phyloP scores from a whole-genome alignment of 2,329 filamentous ascomycete genomes.

The Aspergillus oerlinghausenensis region DNA sequence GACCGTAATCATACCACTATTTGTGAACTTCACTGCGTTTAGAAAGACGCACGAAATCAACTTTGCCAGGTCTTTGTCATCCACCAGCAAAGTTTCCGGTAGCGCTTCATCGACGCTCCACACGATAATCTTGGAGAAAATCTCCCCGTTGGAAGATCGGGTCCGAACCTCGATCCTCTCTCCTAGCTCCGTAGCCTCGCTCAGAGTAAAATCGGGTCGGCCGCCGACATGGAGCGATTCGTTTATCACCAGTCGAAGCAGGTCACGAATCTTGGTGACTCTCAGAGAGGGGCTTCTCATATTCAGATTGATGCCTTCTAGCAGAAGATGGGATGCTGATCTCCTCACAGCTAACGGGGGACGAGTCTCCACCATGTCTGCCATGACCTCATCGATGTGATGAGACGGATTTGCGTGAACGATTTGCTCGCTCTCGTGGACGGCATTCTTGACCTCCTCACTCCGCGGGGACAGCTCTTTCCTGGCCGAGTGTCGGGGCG shows the following conservation, averaged over 20 bases:
- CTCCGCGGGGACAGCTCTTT: conserved; percentile 36
- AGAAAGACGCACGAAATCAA: conserved; percentile 60
- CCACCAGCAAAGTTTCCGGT: conserved; percentile 48
- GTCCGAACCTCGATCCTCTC: conserved; percentile 45
- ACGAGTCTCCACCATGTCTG: conserved; percentile 33
- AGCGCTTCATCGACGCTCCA: conserved; percentile 46
- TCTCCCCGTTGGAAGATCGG: conserved; percentile 41
- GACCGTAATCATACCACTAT: conserved; percentile 57
- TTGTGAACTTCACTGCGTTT: conserved; percentile 69
- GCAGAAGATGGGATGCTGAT: conserved; percentile 32
- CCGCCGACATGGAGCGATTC: conserved; percentile 46
- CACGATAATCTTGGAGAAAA: conserved; percentile 42
- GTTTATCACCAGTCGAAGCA: conserved; percentile 44
- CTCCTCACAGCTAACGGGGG: conserved; percentile 34
- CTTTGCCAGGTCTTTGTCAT: conserved; percentile 61
- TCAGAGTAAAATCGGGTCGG: conserved; percentile 44
- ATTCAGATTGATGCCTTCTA: conserved; percentile 35
- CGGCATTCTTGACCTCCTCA: conserved; percentile 38
- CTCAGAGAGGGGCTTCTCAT: conserved; percentile 33
- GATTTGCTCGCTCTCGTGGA: conserved; percentile 41
- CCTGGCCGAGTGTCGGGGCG: conserved; percentile 26
- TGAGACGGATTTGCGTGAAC: conserved; percentile 32
- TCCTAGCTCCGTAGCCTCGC: conserved; percentile 40
- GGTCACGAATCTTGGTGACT: conserved; percentile 42
- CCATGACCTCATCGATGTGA: conserved; percentile 37